Conservation (phyloP, 1,284 basidiomycete genomes). For the Fistulina hepatica region DNA sequence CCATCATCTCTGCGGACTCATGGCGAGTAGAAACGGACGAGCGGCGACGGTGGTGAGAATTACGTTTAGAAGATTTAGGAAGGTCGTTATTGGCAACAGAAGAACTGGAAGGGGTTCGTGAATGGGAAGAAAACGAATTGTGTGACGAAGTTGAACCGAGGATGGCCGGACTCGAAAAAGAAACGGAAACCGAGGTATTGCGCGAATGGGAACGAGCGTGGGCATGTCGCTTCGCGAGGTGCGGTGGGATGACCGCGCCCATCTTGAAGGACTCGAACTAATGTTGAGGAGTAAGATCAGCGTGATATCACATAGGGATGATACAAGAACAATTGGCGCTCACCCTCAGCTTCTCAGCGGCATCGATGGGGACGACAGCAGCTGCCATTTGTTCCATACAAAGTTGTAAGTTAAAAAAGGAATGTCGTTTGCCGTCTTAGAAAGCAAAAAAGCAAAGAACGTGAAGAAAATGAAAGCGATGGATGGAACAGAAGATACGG, state of each 20-base stretch:
- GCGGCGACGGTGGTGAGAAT: slow-evolving; percentile 66
- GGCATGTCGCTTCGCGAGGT: slow-evolving; percentile 24
- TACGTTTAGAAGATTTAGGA: slow-evolving; percentile 40
- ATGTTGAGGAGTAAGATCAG: background rate
- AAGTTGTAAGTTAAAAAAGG: too few species aligned
- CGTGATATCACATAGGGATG: background rate
- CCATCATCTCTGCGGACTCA: slow-evolving; percentile 79
- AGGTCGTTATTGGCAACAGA: slow-evolving; percentile 21
- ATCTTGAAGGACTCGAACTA: slow-evolving; percentile 18
- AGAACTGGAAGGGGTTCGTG: slow-evolving; percentile 24
- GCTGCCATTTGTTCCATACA: too few species aligned
- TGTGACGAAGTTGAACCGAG: slow-evolving; percentile 18
- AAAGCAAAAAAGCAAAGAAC: too few species aligned
- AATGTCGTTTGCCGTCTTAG: too few species aligned
- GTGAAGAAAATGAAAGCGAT: too few species aligned
- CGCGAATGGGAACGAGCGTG: slow-evolving; percentile 66
- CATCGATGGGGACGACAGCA: background rate
- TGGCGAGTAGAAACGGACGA: slow-evolving; percentile 78
- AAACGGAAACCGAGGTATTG: slow-evolving; percentile 41
- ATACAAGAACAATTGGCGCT: background rate
- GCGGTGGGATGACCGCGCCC: slow-evolving; percentile 8
- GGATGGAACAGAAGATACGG: too few species aligned
- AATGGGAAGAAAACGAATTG: slow-evolving; percentile 26
- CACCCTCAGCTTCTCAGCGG: background rate
- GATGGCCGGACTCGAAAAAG: slow-evolving; percentile 25